Percentiles rank a stretch among this genome's conserved stretches.
Conservation (phyloP, 2,329 filamentous ascomycete genomes). For the Colletotrichum sidae region DNA sequence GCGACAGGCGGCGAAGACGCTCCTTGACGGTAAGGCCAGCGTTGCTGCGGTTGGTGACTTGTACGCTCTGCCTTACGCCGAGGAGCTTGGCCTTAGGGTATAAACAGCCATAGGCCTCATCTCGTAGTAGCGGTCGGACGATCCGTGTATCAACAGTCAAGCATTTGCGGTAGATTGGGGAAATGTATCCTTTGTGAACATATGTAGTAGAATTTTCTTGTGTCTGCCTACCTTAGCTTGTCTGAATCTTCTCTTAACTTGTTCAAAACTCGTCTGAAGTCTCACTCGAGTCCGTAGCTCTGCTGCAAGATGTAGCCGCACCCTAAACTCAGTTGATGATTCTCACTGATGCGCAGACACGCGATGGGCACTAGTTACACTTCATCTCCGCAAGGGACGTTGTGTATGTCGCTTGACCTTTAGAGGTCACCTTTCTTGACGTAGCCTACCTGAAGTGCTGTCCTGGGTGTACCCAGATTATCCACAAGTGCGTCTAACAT, state of each 20-base stretch:
- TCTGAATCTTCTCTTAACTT: constrained; percentile 20
- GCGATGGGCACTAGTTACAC: too few species aligned
- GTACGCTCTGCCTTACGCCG: constrained; percentile 89
- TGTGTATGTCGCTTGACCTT: too few species aligned
- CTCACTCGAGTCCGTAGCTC: background rate
- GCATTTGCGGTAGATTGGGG: constrained; percentile 49
- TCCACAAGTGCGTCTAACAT: too few species aligned
- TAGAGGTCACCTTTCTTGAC: too few species aligned
- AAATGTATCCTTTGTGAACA: constrained; percentile 58
- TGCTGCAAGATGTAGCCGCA: background rate
- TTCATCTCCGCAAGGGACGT: too few species aligned
- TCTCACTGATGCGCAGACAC: too few species aligned
- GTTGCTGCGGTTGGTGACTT: constrained; percentile 93
- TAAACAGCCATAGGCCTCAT: constrained; percentile 63
- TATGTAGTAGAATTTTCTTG: constrained; percentile 55
- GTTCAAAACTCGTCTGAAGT: constrained; percentile 3
- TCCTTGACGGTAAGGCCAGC: constrained; percentile 89
- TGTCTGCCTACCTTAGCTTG: constrained; percentile 37
- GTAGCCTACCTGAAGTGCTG: too few species aligned
- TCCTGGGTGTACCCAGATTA: too few species aligned
- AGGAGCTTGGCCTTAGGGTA: constrained; percentile 94
- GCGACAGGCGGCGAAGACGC: constrained; percentile 82
- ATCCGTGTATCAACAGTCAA: constrained; percentile 57
- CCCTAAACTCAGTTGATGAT: too few species aligned
- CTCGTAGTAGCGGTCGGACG: constrained; percentile 40